Evolutionary conservation across 345 rosid genomes (phyloP), one percentile per base, ranked within the genome.

Genomic region (Gossypium ekmanianum): DNA sequence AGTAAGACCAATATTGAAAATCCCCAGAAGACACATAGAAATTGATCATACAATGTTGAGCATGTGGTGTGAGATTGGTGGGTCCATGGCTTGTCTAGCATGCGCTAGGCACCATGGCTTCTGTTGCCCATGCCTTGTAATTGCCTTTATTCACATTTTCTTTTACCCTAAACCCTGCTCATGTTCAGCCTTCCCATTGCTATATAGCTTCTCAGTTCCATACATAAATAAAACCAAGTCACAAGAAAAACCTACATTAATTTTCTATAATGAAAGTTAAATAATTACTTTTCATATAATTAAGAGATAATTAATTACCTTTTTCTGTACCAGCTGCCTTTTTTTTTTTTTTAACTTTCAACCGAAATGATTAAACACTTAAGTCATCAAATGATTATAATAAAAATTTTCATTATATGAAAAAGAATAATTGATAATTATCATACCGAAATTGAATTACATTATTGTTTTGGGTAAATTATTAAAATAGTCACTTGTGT

Each of bases 91-190:
- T 73, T 82, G 85, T 82, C 85, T 71, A 79, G 82, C 85, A 62
- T 82, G 85, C 84, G 74, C 78, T 82, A 73, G 71, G 80, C 78
- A 76, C 61, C 74, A 68, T 66, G 84, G 75, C 72, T 78, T 75
- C 73, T 76, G 80, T 76, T 82, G 76, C 71, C 11, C 82, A 82
- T 79, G 78, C 85, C 77, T 79, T 79, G 75, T 55, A n/a, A 7
- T 1, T 17, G 3, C 22, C 10, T 45, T 61, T 10, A 2, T 10
- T 22, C 3, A 11, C 13, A 12, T 11, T 43, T 43, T 47, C 34
- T 48, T 48, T 48, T 48, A 47, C 3, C 51, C 13, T 29, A 29
- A 27, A 66, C 27, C 29, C 29, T 9, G 29, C 29, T 27, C 29
- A 27, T 27, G 69, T n/a, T 27, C 26, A 29, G 44, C 69, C 69